A percentile compares a stretch with the other conserved stretches of the same genome.
Conservation (phyloP, 495 filamentous ascomycete species). For the Penicillium tannophilum region DNA sequence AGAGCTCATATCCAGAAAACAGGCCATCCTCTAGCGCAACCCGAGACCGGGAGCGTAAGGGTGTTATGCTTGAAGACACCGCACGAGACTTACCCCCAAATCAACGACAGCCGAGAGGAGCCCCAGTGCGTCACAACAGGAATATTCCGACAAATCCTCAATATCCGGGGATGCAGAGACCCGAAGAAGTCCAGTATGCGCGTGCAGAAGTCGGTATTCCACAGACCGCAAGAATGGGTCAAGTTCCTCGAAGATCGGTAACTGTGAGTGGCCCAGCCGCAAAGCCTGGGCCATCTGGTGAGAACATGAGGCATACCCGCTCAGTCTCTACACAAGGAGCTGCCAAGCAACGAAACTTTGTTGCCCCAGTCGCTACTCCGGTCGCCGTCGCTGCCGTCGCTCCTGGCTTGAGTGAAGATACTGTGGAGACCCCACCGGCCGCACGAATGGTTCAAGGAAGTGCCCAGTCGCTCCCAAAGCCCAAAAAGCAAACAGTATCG, state of each 20-base stretch:
- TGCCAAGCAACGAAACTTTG: constrained; percentile 7
- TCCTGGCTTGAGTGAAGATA: background rate
- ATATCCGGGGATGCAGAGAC: constrained; percentile 13
- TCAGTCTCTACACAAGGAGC: constrained; percentile 22
- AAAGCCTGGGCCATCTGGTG: constrained; percentile 17
- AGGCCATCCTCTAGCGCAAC: constrained; percentile 1
- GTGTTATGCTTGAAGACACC: constrained; percentile 4
- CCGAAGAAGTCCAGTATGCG: constrained; percentile 24
- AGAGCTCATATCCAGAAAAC: constrained; percentile 9
- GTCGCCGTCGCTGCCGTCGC: background rate
- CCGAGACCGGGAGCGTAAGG: constrained; percentile 10
- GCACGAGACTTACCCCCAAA: constrained; percentile 7
- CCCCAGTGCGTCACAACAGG: constrained; percentile 22
- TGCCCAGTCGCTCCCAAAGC: constrained; percentile 32
- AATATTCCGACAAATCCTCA: constrained; percentile 22
- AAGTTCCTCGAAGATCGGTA: constrained; percentile 32
- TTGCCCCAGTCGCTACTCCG: background rate
- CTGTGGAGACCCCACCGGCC: constrained; percentile 18
- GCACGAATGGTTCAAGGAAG: constrained; percentile 25
- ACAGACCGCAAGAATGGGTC: constrained; percentile 25
- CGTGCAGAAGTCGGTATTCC: constrained; percentile 17
- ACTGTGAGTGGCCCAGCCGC: constrained; percentile 31
- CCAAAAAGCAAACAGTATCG: constrained; percentile 46
- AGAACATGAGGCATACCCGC: constrained; percentile 11
- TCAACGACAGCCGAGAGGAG: constrained; percentile 13